Evolutionary conservation across 2,329 filamentous ascomycete genomes (phyloP).

Genomic region (Aspergillus calidoustus): DNA sequence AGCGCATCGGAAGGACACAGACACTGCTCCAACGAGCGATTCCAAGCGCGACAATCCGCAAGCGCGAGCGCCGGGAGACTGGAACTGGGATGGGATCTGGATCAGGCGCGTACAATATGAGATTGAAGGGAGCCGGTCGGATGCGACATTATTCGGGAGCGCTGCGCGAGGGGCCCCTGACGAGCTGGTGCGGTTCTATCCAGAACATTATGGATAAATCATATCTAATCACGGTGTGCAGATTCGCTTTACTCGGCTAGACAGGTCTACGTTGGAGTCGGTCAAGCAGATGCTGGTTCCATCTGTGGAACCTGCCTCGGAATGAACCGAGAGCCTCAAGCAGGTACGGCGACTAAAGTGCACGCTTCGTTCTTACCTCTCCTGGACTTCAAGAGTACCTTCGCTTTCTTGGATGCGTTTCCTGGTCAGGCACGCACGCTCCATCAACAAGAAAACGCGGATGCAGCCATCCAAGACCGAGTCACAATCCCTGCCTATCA

Average conservation of each 20-base stretch:
- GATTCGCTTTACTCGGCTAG: constrained; percentile 48
- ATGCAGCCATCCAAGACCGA: neutral
- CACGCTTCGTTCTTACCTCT: neutral
- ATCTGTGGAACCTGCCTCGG: constrained; percentile 30
- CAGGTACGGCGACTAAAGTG: neutral
- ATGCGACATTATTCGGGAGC: constrained; percentile 76
- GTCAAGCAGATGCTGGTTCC: constrained; percentile 44
- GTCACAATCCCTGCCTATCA: constrained; percentile 1
- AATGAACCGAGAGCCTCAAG: neutral
- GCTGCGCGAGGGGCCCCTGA: constrained; percentile 60
- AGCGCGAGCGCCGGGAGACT: constrained; percentile 72
- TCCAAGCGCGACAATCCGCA: constrained; percentile 53
- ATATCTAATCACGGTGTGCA: constrained; percentile 26
- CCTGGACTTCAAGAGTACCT: neutral
- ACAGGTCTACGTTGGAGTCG: constrained; percentile 36
- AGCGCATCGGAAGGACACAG: constrained; percentile 62
- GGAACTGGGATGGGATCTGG: constrained; percentile 99
- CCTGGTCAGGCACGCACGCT: neutral
- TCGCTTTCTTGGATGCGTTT: neutral
- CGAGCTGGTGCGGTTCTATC: constrained; percentile 64
- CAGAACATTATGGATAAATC: no score
- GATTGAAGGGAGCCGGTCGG: constrained; percentile 75
- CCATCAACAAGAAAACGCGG: neutral
- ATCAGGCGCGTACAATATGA: constrained; percentile 83
- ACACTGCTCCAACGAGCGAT: constrained; percentile 19